phyloP scores from a whole-genome alignment of 2,329 filamentous ascomycete species.

The Ascochyta rabiei region DNA sequence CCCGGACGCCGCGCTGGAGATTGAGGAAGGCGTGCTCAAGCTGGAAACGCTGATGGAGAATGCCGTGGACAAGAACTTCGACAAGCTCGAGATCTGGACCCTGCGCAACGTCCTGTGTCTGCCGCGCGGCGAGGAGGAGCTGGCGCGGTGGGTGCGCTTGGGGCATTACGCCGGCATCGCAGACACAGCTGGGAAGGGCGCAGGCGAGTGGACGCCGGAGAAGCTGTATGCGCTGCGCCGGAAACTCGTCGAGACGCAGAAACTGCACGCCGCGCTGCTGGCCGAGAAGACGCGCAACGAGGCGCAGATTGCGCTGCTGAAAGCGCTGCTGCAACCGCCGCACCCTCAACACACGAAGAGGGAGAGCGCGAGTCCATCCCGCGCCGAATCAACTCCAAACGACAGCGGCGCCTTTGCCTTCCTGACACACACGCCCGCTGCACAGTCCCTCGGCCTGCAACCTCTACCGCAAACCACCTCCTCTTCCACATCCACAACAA shows the following conservation, averaged over 20 bases:
- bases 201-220: constrained; percentile 56
- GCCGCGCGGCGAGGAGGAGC: constrained; percentile 58
- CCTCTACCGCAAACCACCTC: constrained; percentile 35
- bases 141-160: constrained; percentile 78
- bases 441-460: constrained; percentile 54
- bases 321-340: constrained; percentile 56
- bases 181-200: not conserved
- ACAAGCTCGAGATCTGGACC: constrained; percentile 73
- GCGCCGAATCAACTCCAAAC: not conserved
- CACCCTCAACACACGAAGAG: constrained; percentile 17
- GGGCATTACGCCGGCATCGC: constrained; percentile 77
- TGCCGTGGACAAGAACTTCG: constrained; percentile 58
- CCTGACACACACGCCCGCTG: constrained; percentile 58
- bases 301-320: constrained; percentile 69
- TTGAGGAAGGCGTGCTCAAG: constrained; percentile 74
- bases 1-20: constrained; percentile 67
- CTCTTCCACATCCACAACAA: constrained; percentile 27
- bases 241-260: constrained; percentile 78
- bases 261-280: constrained; percentile 71
- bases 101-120: constrained; percentile 72
- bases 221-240: constrained; percentile 73
- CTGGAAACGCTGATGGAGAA: constrained; percentile 58
- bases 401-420: constrained; percentile 57
- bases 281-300: constrained; percentile 76
- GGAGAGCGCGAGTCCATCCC: constrained; percentile 18